phyloP scores from a whole-genome alignment of 2,329 filamentous ascomycete genomes.

The Westerdykella aurantiaca region DNA sequence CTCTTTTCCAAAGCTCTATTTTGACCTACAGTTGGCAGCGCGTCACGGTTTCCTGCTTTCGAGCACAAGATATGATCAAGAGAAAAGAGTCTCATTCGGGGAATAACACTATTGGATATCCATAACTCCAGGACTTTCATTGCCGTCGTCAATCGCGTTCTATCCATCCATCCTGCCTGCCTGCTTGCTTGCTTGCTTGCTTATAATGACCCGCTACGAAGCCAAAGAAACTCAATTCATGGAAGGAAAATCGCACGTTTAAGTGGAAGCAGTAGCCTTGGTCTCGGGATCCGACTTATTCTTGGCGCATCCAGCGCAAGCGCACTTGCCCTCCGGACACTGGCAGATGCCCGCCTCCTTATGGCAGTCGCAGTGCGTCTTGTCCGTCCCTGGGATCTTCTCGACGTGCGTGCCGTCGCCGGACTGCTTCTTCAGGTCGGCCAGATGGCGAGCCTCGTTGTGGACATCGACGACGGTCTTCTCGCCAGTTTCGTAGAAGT shows the following conservation, averaged over 20 bases:
- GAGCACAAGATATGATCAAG: too few species aligned
- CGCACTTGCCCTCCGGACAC: slow-evolving; percentile 44
- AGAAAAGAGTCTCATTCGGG: too few species aligned
- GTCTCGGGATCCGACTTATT: slow-evolving; percentile 6
- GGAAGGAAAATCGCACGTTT: background rate
- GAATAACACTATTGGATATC: too few species aligned
- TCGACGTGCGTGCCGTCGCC: slow-evolving; percentile 38
- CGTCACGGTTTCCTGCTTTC: too few species aligned
- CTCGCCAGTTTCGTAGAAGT: slow-evolving; percentile 79
- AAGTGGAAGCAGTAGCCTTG: slow-evolving; percentile 5
- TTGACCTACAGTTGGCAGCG: too few species aligned
- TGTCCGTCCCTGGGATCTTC: slow-evolving; percentile 37
- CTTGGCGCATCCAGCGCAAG: slow-evolving; percentile 45
- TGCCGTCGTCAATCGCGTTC: too few species aligned
- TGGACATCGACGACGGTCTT: slow-evolving; percentile 95
- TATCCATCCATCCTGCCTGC: too few species aligned
- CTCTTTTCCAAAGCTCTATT: too few species aligned
- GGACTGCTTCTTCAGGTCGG: slow-evolving; percentile 69
- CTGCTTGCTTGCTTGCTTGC: too few species aligned
- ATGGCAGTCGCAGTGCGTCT: slow-evolving; percentile 46
- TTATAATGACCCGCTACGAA: too few species aligned
- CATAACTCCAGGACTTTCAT: too few species aligned
- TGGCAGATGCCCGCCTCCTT: slow-evolving; percentile 40
- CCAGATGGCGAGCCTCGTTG: slow-evolving; percentile 78
- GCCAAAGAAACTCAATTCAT: too few species aligned